Evolutionary conservation across 805 yeast species (phyloP).

Genomic region (Wickerhamiella kurtzmanii): DNA sequence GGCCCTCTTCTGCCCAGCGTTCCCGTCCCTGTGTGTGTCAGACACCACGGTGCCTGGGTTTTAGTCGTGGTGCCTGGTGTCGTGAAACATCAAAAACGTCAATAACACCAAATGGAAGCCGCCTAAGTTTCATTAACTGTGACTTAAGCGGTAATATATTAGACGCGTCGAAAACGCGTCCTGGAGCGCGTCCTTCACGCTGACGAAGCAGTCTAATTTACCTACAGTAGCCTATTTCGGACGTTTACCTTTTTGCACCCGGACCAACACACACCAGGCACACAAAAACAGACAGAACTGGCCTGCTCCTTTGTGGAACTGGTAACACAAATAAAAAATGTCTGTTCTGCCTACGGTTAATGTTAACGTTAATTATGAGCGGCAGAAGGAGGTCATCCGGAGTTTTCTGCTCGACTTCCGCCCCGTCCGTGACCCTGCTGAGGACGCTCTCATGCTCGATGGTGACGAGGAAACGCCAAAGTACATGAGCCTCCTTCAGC

Average conservation of each 20-base stretch:
- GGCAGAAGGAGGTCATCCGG: slow-evolving; percentile 41
- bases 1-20: no score
- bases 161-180: neutral
- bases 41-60: no score
- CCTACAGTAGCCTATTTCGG: neutral
- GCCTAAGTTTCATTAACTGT: neutral
- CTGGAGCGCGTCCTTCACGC: neutral
- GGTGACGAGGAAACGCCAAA: slow-evolving; percentile 31
- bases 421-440: slow-evolving; percentile 29
- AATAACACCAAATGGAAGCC: no score
- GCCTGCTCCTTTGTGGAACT: no score
- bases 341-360: slow-evolving; percentile 16
- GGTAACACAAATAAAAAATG: no score
- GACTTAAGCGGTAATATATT: neutral
- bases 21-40: no score
- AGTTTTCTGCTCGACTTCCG: slow-evolving; percentile 55
- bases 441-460: slow-evolving; percentile 17
- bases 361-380: slow-evolving; percentile 58
- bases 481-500: slow-evolving; percentile 60
- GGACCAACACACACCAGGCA: neutral
- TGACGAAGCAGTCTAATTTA: neutral
- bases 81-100: no score
- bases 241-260: neutral
- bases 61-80: no score
- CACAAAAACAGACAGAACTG: no score